Percentiles rank a stretch among this genome's conserved stretches.
These are phyloP conservation scores for Zygoascus sp. DNA, from an alignment of 1,139 yeast genomes.

Conservation along the genomic window DNA sequence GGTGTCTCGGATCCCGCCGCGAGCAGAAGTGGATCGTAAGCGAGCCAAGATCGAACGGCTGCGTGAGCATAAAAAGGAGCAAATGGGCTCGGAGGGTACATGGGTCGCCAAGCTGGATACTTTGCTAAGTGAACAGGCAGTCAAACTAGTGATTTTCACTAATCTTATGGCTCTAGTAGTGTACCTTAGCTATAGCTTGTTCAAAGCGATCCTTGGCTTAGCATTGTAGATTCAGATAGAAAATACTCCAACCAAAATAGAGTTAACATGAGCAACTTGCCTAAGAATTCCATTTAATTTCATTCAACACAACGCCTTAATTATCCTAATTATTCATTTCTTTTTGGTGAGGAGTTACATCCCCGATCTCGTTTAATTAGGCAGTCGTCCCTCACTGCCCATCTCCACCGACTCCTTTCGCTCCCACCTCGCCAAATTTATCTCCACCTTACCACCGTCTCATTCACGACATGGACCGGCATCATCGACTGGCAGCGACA, in stretches of 20 bases:
- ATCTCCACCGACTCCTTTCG: too few relatives aligned
- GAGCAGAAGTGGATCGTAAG: constrained; percentile 17
- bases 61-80: constrained; percentile 1
- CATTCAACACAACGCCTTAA: too few relatives aligned
- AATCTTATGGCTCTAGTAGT: constrained; percentile 2
- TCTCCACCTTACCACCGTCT: too few relatives aligned
- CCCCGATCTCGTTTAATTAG: too few relatives aligned
- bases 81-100: constrained; percentile 3
- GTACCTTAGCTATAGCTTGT: not conserved
- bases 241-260: too few relatives aligned
- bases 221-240: too few relatives aligned
- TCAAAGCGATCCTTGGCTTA: not conserved
- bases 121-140: constrained; percentile 1
- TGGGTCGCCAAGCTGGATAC: not conserved
- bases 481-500: constrained; percentile 2
- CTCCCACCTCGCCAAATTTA: not conserved
- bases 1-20: constrained; percentile 19
- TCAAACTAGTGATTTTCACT: constrained; percentile 6
- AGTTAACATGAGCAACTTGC: too few relatives aligned
- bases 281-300: too few relatives aligned
- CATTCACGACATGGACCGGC: constrained; percentile 2
- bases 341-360: too few relatives aligned
- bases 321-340: too few relatives aligned
- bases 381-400: too few relatives aligned
- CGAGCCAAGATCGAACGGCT: constrained; percentile 1